A percentile compares a stretch with the other conserved stretches of the same genome.
Evolutionary conservation across 1,139 yeast species (phyloP).

Genomic region (Candida sp.): DNA sequence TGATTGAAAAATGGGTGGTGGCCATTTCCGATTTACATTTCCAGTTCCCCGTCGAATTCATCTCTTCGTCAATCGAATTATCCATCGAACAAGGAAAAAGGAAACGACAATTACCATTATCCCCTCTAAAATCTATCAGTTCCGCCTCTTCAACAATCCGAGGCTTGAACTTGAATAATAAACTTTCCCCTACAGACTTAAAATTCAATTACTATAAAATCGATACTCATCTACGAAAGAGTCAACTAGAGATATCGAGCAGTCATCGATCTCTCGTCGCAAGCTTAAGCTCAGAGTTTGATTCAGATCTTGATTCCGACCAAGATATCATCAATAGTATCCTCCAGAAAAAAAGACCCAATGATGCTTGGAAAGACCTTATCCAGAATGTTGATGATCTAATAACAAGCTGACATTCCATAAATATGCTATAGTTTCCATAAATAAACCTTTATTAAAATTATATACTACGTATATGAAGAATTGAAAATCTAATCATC

Average conservation of each 20-base stretch:
- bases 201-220: not conserved
- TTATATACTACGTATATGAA: no score
- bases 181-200: not conserved
- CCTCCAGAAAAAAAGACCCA: slow-evolving; percentile 1
- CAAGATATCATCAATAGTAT: slow-evolving; percentile 15
- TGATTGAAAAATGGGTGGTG: slow-evolving; percentile 46
- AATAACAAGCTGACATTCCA: not conserved
- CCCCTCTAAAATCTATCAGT: not conserved
- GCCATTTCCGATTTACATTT: slow-evolving; percentile 33
- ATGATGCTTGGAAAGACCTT: slow-evolving; percentile 13
- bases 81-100: slow-evolving; percentile 4
- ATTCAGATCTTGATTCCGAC: slow-evolving; percentile 22
- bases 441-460: no score
- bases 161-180: not conserved
- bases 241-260: not conserved
- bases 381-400: slow-evolving; percentile 5
- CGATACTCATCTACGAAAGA: not conserved
- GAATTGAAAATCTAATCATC: not conserved
- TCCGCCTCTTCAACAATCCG: not conserved
- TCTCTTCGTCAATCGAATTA: slow-evolving; percentile 33
- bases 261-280: not conserved
- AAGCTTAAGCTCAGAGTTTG: slow-evolving; percentile 4
- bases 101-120: not conserved
- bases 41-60: slow-evolving; percentile 29
- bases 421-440: no score